Evolutionary conservation across 257 asterid genomes (phyloP).

Genomic region (Agastache rugosa): DNA sequence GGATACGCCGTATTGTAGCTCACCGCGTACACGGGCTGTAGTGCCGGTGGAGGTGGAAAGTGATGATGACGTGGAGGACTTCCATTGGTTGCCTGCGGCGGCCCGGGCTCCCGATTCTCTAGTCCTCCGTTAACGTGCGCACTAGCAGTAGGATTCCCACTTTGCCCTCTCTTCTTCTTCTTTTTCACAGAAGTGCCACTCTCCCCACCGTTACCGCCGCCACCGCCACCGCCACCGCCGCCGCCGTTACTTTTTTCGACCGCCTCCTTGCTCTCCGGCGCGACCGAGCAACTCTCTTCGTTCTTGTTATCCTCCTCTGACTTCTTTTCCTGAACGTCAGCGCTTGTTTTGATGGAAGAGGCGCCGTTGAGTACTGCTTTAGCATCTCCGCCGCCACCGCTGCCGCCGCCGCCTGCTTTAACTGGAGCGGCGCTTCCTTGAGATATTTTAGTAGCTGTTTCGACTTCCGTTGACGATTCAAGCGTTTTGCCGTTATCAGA

Average conservation of each 20-base stretch:
- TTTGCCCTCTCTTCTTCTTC: conserved; percentile 69
- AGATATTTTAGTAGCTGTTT: conserved; percentile 11
- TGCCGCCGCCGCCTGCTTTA: conserved; percentile 20
- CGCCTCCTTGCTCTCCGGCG: conserved; percentile 43
- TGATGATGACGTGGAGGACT: conserved; percentile 51
- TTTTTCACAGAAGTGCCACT: conserved; percentile 48
- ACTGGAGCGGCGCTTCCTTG: conserved; percentile 29
- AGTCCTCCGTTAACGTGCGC: conserved; percentile 31
- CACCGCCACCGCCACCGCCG: conserved; percentile 28
- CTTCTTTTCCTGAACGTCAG: conserved; percentile 34
- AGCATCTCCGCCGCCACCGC: conserved; percentile 10
- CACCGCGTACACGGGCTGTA: conserved; percentile 51
- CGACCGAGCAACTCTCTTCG: conserved; percentile 39
- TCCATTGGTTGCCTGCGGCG: conserved; percentile 39
- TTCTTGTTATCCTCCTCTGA: conserved; percentile 37
- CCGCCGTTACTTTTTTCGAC: conserved; percentile 32
- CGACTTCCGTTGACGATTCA: conserved; percentile 28
- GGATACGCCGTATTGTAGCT: conserved; percentile 77
- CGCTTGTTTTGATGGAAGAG: conserved; percentile 15
- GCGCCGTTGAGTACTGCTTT: conserved; percentile 14
- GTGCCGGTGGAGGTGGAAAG: conserved; percentile 41
- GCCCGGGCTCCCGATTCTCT: conserved; percentile 39
- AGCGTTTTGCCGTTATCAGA: conserved; percentile 27
- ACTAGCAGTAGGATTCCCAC: conserved; percentile 37
- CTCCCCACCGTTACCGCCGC: conserved; percentile 38